Conservation (phyloP, 1,284 basidiomycete species). For the Ceratobasidium sp. region DNA sequence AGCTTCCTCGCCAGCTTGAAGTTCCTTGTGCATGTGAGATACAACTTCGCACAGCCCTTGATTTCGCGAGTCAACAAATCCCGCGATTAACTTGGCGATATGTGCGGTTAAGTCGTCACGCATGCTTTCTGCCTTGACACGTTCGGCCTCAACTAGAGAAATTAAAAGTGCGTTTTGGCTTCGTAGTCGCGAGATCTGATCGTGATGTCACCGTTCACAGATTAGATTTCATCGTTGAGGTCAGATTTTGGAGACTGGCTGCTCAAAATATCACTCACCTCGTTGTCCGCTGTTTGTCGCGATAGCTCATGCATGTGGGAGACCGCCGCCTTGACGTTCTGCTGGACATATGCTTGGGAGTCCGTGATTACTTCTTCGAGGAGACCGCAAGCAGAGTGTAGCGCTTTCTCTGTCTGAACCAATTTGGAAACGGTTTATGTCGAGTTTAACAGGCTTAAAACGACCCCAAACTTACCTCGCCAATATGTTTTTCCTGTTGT, state of each 20-base stretch:
- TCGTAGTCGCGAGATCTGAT: conserved; percentile 69
- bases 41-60: conserved; percentile 74
- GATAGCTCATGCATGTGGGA: conserved; percentile 44
- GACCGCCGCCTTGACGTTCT: conserved; percentile 53
- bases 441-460: background rate
- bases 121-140: conserved; percentile 71
- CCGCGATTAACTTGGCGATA: conserved; percentile 76
- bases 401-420: conserved; percentile 65
- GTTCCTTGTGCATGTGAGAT: conserved; percentile 67
- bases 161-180: conserved; percentile 79
- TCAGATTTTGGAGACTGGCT: background rate
- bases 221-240: background rate
- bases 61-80: conserved; percentile 78
- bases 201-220: background rate
- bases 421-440: conserved; percentile 12
- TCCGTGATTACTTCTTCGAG: conserved; percentile 53
- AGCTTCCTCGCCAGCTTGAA: conserved; percentile 67
- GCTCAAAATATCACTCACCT: conserved; percentile 56
- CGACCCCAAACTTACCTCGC: conserved; percentile 56
- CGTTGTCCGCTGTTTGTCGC: conserved; percentile 59
- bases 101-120: conserved; percentile 79
- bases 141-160: conserved; percentile 75
- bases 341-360: conserved; percentile 55
- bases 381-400: conserved; percentile 62
- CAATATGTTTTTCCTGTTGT: conserved; percentile 54